These are phyloP conservation scores for Tricholoma sp. DNA, from an alignment of 768 basidiomycete species.

Conservation along the genomic window DNA sequence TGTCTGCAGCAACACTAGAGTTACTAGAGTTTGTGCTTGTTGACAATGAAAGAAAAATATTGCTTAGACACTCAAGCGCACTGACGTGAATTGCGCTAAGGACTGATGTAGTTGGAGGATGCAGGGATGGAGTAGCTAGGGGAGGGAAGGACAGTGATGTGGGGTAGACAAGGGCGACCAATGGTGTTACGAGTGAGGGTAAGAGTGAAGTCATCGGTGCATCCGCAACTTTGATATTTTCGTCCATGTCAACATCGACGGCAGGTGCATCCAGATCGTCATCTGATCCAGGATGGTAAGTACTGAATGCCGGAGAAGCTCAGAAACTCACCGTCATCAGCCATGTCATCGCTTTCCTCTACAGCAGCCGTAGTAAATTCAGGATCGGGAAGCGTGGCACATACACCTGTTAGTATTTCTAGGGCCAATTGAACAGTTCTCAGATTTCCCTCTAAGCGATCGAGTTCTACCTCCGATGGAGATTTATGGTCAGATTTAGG, in stretches of 20 bases:
- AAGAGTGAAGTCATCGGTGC: conserved; percentile 39
- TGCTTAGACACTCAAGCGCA: conserved; percentile 87
- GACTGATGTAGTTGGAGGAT: conserved; percentile 86
- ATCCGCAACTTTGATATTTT: conserved; percentile 34
- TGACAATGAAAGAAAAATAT: conserved; percentile 75
- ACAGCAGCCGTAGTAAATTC: conserved; percentile 33
- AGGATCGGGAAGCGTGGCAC: conserved; percentile 81
- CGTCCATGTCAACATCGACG: conserved; percentile 34
- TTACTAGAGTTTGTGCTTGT: conserved; percentile 38
- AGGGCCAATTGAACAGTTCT: conserved; percentile 77
- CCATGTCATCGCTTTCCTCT: conserved; percentile 31
- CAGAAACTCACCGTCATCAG: conserved; percentile 24
- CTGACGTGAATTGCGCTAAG: conserved; percentile 80
- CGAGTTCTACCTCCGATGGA: conserved; percentile 62
- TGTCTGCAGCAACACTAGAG: conserved; percentile 36
- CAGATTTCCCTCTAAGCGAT: conserved; percentile 64
- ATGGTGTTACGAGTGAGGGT: conserved; percentile 59
- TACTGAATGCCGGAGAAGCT: neutral
- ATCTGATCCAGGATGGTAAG: conserved; percentile 1
- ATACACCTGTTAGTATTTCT: conserved; percentile 84
- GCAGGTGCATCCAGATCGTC: conserved; percentile 19
- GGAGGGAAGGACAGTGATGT: conserved; percentile 83
- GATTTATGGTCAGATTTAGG: conserved; percentile 79
- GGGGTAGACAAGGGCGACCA: conserved; percentile 66
- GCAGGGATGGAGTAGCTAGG: conserved; percentile 57